Evolutionary conservation across 23 red algal genomes (phyloP), one percentile per base, ranked within the genome.

Genomic region (Agarophyton chilense): DNA sequence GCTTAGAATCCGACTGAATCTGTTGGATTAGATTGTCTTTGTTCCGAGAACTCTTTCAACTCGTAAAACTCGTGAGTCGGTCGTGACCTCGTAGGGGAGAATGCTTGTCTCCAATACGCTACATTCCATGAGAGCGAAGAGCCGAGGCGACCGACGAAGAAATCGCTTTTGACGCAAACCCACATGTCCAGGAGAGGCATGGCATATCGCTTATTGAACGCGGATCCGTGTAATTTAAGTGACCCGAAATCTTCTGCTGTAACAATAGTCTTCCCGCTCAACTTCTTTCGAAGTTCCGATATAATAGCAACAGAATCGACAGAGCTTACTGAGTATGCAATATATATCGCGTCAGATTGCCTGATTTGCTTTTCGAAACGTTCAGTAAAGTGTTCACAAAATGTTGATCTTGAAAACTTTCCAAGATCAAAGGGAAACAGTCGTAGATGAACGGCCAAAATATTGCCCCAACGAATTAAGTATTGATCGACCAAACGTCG

Each of bases 51-150:
- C 9, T 62, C 77, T 24, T 81, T 61, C 4, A 81, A 52, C 39
- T 61, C n/a, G 28, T 81, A 81, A 33, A 81, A 81, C 18, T 81
- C 18, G 33, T 81, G 77, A 32, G 25, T 60, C 33, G 52, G 17
- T 43, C 52, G n/a, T 3, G 35, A 43, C 4, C 17, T 10, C 14
- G 22, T 6, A 16, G 32, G 10, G 13, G 52, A 60, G 3, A 81
- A 81, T 60, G 77, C 52, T 13, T 55, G 31, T 34, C 77, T 28
- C 77, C 77, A 81, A 39, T 81, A 81, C 0, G 56, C 77, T 3
- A 81, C 77, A 62, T 81, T 81, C 77, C 77, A 81, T 52, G 77
- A 81, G 52, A 81, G 77, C 1, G 77, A 81, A 17, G 77, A 81
- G 31, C 77, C 77, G n/a, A 81, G 77, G 36, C 77, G 77, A 81